Percentiles rank a stretch among this genome's conserved stretches.
phyloP scores from a whole-genome alignment of 257 asterid species.

The Solanum gracilifrons region DNA sequence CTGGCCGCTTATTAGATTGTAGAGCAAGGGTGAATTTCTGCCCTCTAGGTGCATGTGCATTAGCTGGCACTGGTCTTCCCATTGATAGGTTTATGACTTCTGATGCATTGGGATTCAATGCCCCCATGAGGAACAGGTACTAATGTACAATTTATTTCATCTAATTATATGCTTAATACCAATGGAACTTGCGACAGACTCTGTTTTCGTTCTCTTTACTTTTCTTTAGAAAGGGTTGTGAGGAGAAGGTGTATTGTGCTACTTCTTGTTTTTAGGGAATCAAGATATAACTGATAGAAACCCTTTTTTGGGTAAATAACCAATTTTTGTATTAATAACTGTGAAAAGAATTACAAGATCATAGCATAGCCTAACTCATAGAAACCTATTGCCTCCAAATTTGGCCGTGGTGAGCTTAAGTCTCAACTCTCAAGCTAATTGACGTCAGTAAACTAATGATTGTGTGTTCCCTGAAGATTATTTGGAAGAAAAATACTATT shows the following conservation, averaged over 20 bases:
- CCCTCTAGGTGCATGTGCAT: conserved; percentile 97
- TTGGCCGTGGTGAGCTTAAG: neutral
- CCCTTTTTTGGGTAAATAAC: neutral
- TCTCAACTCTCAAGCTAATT: neutral
- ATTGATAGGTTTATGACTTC: conserved; percentile 96
- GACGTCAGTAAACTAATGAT: neutral
- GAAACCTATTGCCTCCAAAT: neutral
- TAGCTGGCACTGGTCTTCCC: conserved; percentile 98
- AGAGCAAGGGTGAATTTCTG: conserved; percentile 69
- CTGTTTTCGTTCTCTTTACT: neutral
- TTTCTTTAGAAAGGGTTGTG: neutral
- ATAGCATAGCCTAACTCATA: neutral
- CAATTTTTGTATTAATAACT: neutral
- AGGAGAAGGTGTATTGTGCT: neutral
- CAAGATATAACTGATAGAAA: neutral
- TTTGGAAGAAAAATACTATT: neutral
- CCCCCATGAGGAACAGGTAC: conserved; percentile 95
- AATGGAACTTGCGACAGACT: neutral
- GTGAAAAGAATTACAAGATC: neutral
- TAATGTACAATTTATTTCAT: neutral
- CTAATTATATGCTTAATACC: neutral
- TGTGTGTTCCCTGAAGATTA: neutral
- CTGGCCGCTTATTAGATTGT: conserved; percentile 75
- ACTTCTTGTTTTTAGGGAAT: neutral
- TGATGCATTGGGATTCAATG: conserved; percentile 79